phyloP scores from a whole-genome alignment of 1,284 basidiomycete genomes.

The Cutaneotrichosporon sp. region DNA sequence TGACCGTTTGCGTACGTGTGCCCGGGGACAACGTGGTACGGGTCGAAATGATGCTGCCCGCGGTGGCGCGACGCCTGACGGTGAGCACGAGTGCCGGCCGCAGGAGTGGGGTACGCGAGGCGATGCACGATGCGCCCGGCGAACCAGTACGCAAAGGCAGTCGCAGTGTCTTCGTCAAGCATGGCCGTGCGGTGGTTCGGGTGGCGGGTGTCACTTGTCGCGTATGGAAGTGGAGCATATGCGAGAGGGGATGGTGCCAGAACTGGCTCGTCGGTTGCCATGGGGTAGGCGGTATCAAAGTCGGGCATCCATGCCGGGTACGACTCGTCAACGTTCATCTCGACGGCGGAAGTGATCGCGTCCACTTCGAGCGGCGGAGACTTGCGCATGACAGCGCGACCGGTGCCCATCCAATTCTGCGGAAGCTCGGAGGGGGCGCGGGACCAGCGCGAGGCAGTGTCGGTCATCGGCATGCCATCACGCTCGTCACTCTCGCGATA shows the following conservation, averaged over 20 bases:
- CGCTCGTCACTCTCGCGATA: too few relatives aligned
- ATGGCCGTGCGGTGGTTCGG: neutral
- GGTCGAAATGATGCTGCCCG: slow-evolving; percentile 5
- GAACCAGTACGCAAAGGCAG: neutral
- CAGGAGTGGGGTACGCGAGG: neutral
- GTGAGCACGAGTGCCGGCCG: neutral
- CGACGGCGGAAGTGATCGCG: too few relatives aligned
- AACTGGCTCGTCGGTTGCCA: neutral
- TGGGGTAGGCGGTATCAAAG: neutral
- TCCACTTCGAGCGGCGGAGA: too few relatives aligned
- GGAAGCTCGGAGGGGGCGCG: neutral
- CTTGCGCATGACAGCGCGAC: neutral
- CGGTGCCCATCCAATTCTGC: neutral
- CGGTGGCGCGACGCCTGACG: neutral
- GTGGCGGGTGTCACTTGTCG: neutral
- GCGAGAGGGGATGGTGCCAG: neutral
- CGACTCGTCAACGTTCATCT: too few relatives aligned
- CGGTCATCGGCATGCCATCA: too few relatives aligned
- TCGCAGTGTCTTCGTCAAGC: neutral
- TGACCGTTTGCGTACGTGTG: slow-evolving; percentile 5
- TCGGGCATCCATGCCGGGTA: too few relatives aligned
- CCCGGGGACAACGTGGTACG: slow-evolving; percentile 6
- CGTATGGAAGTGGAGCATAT: too few relatives aligned
- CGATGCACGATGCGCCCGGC: neutral
- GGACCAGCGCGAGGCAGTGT: slow-evolving; percentile 1